Conservation (phyloP, 257 asterid genomes). For the Gentiana dahurica region DNA sequence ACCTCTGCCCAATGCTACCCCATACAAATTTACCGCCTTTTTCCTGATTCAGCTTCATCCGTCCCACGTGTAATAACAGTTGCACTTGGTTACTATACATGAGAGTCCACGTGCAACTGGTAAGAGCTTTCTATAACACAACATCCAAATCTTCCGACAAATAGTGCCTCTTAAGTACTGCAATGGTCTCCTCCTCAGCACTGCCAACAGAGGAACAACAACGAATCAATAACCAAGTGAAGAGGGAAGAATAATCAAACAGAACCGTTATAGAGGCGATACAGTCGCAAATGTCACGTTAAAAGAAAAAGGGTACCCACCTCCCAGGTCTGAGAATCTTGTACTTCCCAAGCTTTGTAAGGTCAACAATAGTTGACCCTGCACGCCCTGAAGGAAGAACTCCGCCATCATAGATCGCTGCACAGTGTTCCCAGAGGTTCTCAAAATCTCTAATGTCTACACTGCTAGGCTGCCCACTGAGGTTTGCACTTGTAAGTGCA, state of each 20-base stretch:
- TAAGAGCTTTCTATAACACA: conserved; percentile 5
- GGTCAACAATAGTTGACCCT: conserved; percentile 83
- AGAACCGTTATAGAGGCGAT: not conserved
- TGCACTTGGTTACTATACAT: too few relatives aligned
- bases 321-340: conserved; percentile 86
- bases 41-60: too few relatives aligned
- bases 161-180: conserved; percentile 40
- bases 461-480: conserved; percentile 75
- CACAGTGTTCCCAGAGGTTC: conserved; percentile 74
- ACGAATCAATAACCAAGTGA: not conserved
- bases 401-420: conserved; percentile 64
- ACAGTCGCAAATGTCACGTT: too few relatives aligned
- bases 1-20: too few relatives aligned
- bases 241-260: not conserved
- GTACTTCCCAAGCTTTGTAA: conserved; percentile 54
- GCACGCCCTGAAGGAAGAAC: conserved; percentile 79
- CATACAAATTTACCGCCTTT: too few relatives aligned
- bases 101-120: not conserved
- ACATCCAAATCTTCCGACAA: conserved; percentile 33
- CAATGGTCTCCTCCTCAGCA: conserved; percentile 56
- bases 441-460: conserved; percentile 68
- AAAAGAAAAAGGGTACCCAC: conserved; percentile 20
- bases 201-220: conserved; percentile 16
- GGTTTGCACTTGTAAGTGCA: conserved; percentile 92
- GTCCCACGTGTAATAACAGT: not conserved